Conservation (phyloP, 192 early-diverging fungal genomes). For the Entomortierella parvispora region DNA sequence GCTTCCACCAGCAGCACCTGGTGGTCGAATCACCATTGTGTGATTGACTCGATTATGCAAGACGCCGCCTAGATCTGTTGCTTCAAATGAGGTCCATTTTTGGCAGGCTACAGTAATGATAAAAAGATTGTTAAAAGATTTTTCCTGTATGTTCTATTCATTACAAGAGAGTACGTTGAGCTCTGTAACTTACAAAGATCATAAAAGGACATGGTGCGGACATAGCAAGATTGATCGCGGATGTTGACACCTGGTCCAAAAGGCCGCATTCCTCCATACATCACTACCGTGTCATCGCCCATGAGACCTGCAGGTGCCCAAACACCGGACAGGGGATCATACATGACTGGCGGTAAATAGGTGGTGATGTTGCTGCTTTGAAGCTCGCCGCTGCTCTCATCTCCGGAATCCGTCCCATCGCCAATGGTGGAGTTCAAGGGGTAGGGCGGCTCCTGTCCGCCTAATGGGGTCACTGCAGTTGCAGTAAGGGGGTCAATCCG, state of each 20-base stretch:
- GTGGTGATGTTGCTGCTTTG: background rate
- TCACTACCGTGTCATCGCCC: slow-evolving; percentile 36
- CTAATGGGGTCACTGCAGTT: background rate
- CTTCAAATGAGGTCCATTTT: slow-evolving; percentile 19
- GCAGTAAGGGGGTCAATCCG: slow-evolving; percentile 26
- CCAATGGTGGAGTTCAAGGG: slow-evolving; percentile 3
- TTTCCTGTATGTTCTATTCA: background rate
- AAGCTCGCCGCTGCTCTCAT: background rate
- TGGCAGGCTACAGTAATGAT: slow-evolving; percentile 32
- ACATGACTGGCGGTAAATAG: slow-evolving; percentile 29
- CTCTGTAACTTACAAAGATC: slow-evolving; percentile 54
- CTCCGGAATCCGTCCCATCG: background rate
- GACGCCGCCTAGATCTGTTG: background rate
- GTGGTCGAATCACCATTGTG: slow-evolving; percentile 43
- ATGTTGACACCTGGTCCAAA: slow-evolving; percentile 30
- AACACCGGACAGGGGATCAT: slow-evolving; percentile 35
- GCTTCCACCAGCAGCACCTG: slow-evolving; percentile 35
- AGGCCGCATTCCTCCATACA: slow-evolving; percentile 47
- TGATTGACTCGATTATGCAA: slow-evolving; percentile 32
- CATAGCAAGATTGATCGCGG: slow-evolving; percentile 17
- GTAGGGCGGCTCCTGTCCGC: background rate
- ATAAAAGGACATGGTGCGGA: slow-evolving; percentile 22
- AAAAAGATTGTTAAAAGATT: background rate
- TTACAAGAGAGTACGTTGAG: no score
- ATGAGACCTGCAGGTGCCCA: slow-evolving; percentile 34